Base-by-base conservation (phyloP, 441 rosid species). In the Adansonia rubrostipa region DNA sequence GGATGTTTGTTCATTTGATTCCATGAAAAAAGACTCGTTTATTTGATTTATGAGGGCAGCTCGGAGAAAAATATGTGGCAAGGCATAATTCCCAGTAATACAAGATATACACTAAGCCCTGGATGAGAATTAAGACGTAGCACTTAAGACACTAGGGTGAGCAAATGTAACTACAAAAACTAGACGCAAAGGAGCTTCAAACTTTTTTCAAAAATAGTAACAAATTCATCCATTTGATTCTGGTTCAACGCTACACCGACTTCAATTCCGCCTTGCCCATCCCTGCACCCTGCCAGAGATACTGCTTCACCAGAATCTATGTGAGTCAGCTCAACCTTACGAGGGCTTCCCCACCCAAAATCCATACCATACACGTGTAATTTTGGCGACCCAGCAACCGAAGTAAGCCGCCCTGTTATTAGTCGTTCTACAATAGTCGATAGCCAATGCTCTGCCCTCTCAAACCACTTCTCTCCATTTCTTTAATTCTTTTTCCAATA, bases 301-400 rank as follows among this genome's bases (percentile, higher is more conserved):
- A 87, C 44, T 19, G 71, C 51, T 20, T 80, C 77, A 0, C 75
- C 81, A 3, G 13, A 50, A 50, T 86, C 85, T 3, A 84, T 66
- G 2, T 83, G 86, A 13, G 73, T 79, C 19, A 81, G 15, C 68
- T 81, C 83, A 20, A 54, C 71, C 80, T 80, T 86, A 53, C 57
- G 79, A 0, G 86, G 87, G 70, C 50, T 85, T 42, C 91, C 89
- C 91, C 91, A 89, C 2, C 88, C 88, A n/a, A 87, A 89, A 79
- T 89, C 84, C 8, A 80, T 84, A 0, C 85, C 87, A 20, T 85
- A 87, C 0, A 79, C 84, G 0, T 73, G 54, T 0, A 85, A 13
- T 36, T 71, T 84, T 1, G 92, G 89, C 2, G 90, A 85, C 0
- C 89, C 86, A 0, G 86, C 81, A 4, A 80, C 73, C 0, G 77